Conservation (phyloP, 1,139 yeast species). For the Scheffersomyces segobiensis region DNA sequence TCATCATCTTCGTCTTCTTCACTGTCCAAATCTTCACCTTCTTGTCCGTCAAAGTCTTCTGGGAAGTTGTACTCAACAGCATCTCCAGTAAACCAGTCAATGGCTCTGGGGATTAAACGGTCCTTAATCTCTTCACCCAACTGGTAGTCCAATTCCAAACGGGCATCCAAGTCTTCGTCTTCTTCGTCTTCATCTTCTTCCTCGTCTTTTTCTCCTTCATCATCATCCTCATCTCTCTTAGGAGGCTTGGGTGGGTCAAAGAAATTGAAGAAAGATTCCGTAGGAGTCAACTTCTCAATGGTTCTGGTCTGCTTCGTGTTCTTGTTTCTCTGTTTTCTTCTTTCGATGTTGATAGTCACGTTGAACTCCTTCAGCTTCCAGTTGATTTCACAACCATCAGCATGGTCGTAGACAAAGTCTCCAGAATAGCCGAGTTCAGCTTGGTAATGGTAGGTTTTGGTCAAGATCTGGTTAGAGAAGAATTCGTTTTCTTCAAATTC, state of each 20-base stretch:
- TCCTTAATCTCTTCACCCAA: constrained; percentile 97
- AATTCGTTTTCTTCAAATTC: constrained; percentile 77
- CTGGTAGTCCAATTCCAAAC: constrained; percentile 90
- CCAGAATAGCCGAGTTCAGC: constrained; percentile 94
- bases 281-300: constrained; percentile 89
- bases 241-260: constrained; percentile 92
- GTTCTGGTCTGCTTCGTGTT: constrained; percentile 97
- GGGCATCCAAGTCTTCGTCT: constrained; percentile 75
- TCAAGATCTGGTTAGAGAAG: constrained; percentile 69
- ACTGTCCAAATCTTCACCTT: constrained; percentile 41
- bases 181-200: constrained; percentile 41
- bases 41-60: constrained; percentile 47
- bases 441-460: constrained; percentile 91
- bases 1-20: constrained; percentile 54
- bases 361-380: constrained; percentile 84
- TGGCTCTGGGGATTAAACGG: constrained; percentile 90
- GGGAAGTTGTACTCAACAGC: constrained; percentile 68
- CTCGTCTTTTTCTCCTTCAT: constrained; percentile 33
- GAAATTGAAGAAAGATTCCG: constrained; percentile 92
- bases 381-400: constrained; percentile 83
- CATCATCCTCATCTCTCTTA: constrained; percentile 44
- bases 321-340: constrained; percentile 97
- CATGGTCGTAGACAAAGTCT: constrained; percentile 95
- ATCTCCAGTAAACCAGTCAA: constrained; percentile 97
- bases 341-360: constrained; percentile 84